Evolutionary conservation across 169 alveolate species (phyloP), one percentile per base, ranked within the genome.

Genomic region (Babesia caballi): DNA sequence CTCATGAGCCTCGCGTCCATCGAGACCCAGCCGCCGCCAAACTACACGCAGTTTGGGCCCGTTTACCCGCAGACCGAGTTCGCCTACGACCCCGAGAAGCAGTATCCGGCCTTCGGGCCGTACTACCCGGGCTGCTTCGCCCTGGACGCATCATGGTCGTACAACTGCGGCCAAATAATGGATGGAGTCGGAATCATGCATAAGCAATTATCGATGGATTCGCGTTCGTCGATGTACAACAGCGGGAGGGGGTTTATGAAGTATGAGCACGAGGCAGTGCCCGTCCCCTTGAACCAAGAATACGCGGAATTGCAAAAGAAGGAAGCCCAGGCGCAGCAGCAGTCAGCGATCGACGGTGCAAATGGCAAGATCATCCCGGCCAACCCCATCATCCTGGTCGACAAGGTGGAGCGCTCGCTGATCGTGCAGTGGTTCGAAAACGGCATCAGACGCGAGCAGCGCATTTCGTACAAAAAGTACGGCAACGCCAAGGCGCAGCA

Each of bases 401-500:
- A 88, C 58, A 88, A 84, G 70, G 81, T 81, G 2, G 93, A 88
- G 74, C 36, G 93, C 4, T 88, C 91, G 25, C 68, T 88, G 36
- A 88, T 88, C 21, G 93, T 88, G 2, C 90, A 84, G 59, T 88
- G 93, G 93, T 84, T 74, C 49, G 93, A 88, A 65, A 80, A 84
- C 74, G 68, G 72, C 23, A 66, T 88, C 6, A 40, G 82, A 47
- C 50, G 93, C 14, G 93, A 88, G 38, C 93, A 88, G 53, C 66
- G 93, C 7, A 88, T 88, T 9, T 88, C 93, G 3, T 88, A 88
- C 78, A 88, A 88, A 49, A 88, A 88, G 46, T 88, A 88, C 68
- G 93, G 93, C 5, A 88, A 88, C 63, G 93, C 89, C 21, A 88
- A 88, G 73, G 93, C 93, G 8, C 86, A 88, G 58, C 81, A 84